Evolutionary conservation across 805 yeast species (phyloP).

Genomic region (Alloascoidea africana): DNA sequence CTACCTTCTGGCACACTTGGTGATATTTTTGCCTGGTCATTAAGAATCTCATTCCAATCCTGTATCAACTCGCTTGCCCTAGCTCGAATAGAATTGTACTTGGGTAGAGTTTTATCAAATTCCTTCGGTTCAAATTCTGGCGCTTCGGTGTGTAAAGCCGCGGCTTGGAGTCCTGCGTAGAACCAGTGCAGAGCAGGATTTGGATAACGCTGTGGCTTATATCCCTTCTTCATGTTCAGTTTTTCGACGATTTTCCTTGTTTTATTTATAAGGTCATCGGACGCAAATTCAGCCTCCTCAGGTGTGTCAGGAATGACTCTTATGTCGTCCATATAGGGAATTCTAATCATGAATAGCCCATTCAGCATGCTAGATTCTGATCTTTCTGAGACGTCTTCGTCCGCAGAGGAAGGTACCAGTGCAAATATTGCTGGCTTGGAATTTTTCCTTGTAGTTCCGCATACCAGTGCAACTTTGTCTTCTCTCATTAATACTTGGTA

Average conservation of each 20-base stretch:
- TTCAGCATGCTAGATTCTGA: neutral
- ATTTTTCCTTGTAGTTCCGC: constrained; percentile 2
- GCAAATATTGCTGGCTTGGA: constrained; percentile 1
- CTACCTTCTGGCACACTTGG: neutral
- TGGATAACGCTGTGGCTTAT: constrained; percentile 2
- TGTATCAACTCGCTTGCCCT: neutral
- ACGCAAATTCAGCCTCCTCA: neutral
- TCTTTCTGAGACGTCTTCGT: neutral
- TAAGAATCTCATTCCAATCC: constrained; percentile 1
- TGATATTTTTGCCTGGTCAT: too few species aligned
- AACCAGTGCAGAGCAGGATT: constrained; percentile 3
- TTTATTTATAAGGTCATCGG: neutral
- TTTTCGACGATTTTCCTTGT: neutral
- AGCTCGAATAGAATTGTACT: neutral
- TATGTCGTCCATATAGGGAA: constrained; percentile 3
- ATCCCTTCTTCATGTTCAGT: constrained; percentile 2
- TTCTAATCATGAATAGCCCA: constrained; percentile 3
- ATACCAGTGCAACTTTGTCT: constrained; percentile 3
- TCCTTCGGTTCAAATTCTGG: constrained; percentile 2
- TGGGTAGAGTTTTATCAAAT: neutral
- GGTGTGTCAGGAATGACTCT: neutral
- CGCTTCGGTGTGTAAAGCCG: constrained; percentile 1
- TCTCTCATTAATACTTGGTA: constrained; percentile 1
- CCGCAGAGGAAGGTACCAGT: constrained; percentile 1
- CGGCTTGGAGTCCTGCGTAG: constrained; percentile 2